Evolutionary conservation across 768 basidiomycete genomes (phyloP).

Genomic region (Boletales sp.): DNA sequence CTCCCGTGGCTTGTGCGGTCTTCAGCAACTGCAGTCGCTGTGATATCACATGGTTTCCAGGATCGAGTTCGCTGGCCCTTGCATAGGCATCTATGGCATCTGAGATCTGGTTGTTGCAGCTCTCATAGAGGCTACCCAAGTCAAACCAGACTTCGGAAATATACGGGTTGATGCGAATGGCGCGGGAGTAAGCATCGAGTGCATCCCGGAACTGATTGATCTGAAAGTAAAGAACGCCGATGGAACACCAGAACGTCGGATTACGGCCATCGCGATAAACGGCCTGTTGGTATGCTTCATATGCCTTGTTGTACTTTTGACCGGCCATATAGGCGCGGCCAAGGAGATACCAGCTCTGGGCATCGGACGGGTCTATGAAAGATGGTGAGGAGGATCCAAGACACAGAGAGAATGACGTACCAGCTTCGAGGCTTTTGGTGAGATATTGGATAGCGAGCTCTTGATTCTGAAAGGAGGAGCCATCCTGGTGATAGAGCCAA

Average conservation of each 20-base stretch:
- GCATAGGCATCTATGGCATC: constrained; percentile 99
- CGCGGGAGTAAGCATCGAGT: constrained; percentile 96
- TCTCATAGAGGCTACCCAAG: constrained; percentile 94
- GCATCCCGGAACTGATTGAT: constrained; percentile 99
- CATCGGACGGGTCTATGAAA: constrained; percentile 84
- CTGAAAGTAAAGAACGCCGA: constrained; percentile 98
- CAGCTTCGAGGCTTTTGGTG: constrained; percentile 93
- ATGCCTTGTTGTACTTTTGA: constrained; percentile 99
- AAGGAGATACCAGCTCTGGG: constrained; percentile 98
- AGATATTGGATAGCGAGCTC: constrained; percentile 91
- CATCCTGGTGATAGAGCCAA: constrained; percentile 96
- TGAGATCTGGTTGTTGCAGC: constrained; percentile 97
- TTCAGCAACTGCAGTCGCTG: constrained; percentile 75
- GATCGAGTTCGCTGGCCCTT: constrained; percentile 91
- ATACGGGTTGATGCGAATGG: constrained; percentile 98
- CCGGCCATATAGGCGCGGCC: constrained; percentile 99
- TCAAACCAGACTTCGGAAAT: constrained; percentile 85
- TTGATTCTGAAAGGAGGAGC: constrained; percentile 93
- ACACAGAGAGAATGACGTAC: constrained; percentile 41
- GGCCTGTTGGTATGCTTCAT: constrained; percentile 99
- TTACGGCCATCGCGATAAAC: constrained; percentile 99
- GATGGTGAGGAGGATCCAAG: not conserved
- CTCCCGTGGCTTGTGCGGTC: constrained; percentile 73
- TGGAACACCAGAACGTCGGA: constrained; percentile 99
- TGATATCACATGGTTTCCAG: constrained; percentile 76